Evolutionary conservation across 1,284 basidiomycete species (phyloP).

Genomic region (Pascua guehoae): DNA sequence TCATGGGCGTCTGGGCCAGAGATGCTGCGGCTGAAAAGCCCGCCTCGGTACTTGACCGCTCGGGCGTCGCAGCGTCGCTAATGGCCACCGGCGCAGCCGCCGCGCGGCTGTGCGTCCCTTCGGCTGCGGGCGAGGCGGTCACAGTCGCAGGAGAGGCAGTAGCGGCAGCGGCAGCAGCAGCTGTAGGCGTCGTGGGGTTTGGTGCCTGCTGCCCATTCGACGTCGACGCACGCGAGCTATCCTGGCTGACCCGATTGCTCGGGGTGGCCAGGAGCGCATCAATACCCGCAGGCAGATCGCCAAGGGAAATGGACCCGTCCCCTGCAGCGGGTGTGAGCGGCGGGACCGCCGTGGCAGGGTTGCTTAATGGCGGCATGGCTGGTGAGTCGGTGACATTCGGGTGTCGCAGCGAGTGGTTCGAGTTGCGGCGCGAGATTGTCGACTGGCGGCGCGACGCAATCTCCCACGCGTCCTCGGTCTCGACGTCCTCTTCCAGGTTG

Average conservation of each 20-base stretch:
- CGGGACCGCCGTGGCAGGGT: no score
- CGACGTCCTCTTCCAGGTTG: conserved; percentile 93
- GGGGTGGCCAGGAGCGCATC: conserved; percentile 23
- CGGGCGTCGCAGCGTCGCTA: not conserved
- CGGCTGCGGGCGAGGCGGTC: not conserved
- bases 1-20: conserved; percentile 50
- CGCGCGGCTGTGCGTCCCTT: not conserved
- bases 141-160: not conserved
- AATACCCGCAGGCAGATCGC: conserved; percentile 16
- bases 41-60: not conserved
- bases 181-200: not conserved
- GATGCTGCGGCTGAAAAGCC: conserved; percentile 1
- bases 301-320: no score
- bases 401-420: conserved; percentile 35
- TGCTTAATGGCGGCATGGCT: not conserved
- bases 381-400: conserved; percentile 7
- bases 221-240: not conserved
- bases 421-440: conserved; percentile 38
- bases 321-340: no score
- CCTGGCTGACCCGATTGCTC: conserved; percentile 1
- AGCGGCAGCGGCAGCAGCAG: not conserved
- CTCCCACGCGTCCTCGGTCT: conserved; percentile 59
- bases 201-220: not conserved
- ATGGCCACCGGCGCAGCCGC: conserved; percentile 10
- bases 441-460: conserved; percentile 45